phyloP scores from a whole-genome alignment of 768 basidiomycete species.

The Sporobolomyces phaffii region DNA sequence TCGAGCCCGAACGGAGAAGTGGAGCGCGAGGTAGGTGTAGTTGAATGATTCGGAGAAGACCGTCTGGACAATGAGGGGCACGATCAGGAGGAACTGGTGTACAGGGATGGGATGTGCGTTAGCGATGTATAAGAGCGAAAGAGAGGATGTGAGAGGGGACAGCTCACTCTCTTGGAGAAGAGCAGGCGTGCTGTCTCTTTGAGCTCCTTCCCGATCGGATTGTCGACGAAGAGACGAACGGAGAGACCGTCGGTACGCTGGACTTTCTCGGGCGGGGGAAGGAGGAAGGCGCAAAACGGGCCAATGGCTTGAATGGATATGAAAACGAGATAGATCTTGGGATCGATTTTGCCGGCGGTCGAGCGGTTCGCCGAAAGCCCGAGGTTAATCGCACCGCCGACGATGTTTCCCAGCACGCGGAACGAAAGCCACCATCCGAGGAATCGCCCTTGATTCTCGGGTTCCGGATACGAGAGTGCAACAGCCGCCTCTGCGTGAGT shows the following conservation, averaged over 20 bases:
- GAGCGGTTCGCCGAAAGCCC: conserved; percentile 20
- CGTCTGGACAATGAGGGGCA: conserved; percentile 19
- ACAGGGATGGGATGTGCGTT: too few species aligned
- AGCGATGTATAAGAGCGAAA: too few species aligned
- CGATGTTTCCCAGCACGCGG: conserved; percentile 10
- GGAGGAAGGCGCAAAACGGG: conserved; percentile 24
- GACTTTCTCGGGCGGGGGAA: conserved; percentile 19
- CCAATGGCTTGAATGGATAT: conserved; percentile 16
- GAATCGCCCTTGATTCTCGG: conserved; percentile 26
- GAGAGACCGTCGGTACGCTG: conserved; percentile 24
- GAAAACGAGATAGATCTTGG: conserved; percentile 24
- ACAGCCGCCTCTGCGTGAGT: conserved; percentile 27
- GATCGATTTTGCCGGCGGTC: conserved; percentile 9
- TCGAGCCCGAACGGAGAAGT: conserved; percentile 25
- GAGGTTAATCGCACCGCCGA: conserved; percentile 36
- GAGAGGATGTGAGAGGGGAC: too few species aligned
- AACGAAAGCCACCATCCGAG: conserved; percentile 20
- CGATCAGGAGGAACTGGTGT: too few species aligned
- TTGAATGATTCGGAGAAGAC: conserved; percentile 25
- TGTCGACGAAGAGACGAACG: conserved; percentile 20
- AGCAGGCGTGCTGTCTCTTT: conserved; percentile 21
- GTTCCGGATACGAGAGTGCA: conserved; percentile 37
- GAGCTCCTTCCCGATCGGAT: conserved; percentile 6
- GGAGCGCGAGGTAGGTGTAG: conserved; percentile 18
- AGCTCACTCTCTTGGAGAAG: conserved; percentile 16